Percentiles rank a stretch among this genome's conserved stretches.
phyloP scores from a whole-genome alignment of 768 basidiomycete species.

The Tricholomella constricta region DNA sequence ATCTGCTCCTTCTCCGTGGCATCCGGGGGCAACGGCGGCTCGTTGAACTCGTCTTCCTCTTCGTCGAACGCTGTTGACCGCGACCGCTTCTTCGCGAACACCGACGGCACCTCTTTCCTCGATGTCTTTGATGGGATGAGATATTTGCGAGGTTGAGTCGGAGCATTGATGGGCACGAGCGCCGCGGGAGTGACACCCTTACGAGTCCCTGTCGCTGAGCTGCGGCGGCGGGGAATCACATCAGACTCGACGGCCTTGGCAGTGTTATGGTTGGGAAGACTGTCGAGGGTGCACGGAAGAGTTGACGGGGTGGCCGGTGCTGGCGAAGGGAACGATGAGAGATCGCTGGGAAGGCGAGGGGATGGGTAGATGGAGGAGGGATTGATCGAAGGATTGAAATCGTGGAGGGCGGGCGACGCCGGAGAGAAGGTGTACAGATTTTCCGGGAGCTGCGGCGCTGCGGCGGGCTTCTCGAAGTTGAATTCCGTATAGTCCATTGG shows the following conservation, averaged over 20 bases:
- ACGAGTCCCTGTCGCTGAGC: slow-evolving; percentile 64
- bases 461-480: slow-evolving; percentile 14
- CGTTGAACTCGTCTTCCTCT: slow-evolving; percentile 48
- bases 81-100: slow-evolving; percentile 66
- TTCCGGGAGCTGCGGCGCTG: slow-evolving; percentile 12
- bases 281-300: slow-evolving; percentile 4
- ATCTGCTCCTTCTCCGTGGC: slow-evolving; percentile 63
- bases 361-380: slow-evolving; percentile 35
- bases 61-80: slow-evolving; percentile 46
- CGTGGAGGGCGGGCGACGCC: slow-evolving; percentile 44
- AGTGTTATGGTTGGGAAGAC: slow-evolving; percentile 14
- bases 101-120: slow-evolving; percentile 68
- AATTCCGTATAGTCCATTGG: slow-evolving; percentile 12
- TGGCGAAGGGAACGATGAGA: slow-evolving; percentile 9
- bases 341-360: slow-evolving; percentile 22
- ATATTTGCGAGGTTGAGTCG: slow-evolving; percentile 73
- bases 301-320: slow-evolving; percentile 12
- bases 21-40: slow-evolving; percentile 35
- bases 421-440: slow-evolving; percentile 53
- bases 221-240: slow-evolving; percentile 32
- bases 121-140: slow-evolving; percentile 67
- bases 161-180: slow-evolving; percentile 72
- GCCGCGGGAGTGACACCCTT: slow-evolving; percentile 63
- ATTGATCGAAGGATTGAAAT: slow-evolving; percentile 32
- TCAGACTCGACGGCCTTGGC: neutral